Base-by-base conservation (phyloP, 2,329 filamentous ascomycete genomes). In the Akanthomyces muscarius region DNA sequence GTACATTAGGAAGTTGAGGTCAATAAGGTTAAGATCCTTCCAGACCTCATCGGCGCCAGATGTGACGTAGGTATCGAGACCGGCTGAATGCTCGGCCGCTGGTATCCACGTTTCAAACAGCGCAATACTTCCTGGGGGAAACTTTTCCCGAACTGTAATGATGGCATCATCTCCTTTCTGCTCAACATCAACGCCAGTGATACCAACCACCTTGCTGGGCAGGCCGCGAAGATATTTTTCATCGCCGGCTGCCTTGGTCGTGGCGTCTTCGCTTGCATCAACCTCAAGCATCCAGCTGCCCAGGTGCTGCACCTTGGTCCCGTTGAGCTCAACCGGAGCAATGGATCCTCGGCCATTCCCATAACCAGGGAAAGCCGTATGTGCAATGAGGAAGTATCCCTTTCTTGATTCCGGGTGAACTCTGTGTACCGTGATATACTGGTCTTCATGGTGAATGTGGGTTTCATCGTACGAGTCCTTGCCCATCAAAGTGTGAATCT, bases 71-170 rank as follows among this genome's bases (percentile, higher is more conserved):
- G 87, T 89, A 72, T 97, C 93, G 21, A 99, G 80, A 25, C 92
- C 91, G 47, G 88, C 84, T 1, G 89, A 88, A 73, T 96, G 90
- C 71, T 97, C 92, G 2, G 90, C 90, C 28, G 87, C 87, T 4
- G 93, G 93, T 33, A 98, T 95, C 89, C 90, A 98, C 0, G 95
- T 99, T 78, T 98, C 93, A 68, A 97, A 96, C 3, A 99, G 80
- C 3, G 93, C 92, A 68, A 99, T 96, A 67, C 92, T 97, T 64
- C 95, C 95, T 16, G 96, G 93, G 4, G 92, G 91, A 73, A 99
- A 97, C 65, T 88, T 86, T 53, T 92, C 88, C 2, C 90, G 88
- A 18, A 97, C 87, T 0, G 86, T 88, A 66, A 99, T 92, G 62
- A 88, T 83, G 1, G 92, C 94, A 69, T 92, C 88, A 52, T 89